These are phyloP conservation scores for Graphiopsis chlorocephala DNA, from an alignment of 2,329 filamentous ascomycete species.

Conservation along the genomic window DNA sequence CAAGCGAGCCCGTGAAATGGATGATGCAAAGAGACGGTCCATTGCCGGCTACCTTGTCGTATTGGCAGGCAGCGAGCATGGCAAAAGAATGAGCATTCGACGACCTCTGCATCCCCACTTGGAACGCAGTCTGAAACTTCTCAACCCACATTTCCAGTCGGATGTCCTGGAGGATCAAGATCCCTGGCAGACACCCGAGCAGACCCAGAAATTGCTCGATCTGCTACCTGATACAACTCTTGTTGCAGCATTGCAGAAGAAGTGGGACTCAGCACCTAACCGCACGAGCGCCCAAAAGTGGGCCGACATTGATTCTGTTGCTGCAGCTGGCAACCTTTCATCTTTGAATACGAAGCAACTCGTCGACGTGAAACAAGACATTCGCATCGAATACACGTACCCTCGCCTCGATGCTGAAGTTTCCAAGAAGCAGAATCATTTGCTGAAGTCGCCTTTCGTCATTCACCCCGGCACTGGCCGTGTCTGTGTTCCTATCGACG, in stretches of 20 bases:
- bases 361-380: constrained; percentile 88
- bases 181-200: constrained; percentile 71
- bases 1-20: constrained; percentile 75
- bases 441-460: constrained; percentile 95
- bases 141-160: constrained; percentile 78
- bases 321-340: constrained; percentile 75
- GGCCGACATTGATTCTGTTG: constrained; percentile 86
- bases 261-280: constrained; percentile 82
- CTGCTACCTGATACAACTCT: constrained; percentile 79
- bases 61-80: constrained; percentile 79
- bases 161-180: constrained; percentile 83
- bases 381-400: constrained; percentile 96
- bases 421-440: constrained; percentile 95
- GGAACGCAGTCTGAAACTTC: constrained; percentile 76
- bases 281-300: constrained; percentile 80
- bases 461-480: constrained; percentile 91
- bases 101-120: constrained; percentile 89
- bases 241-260: constrained; percentile 75
- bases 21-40: constrained; percentile 79
- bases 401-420: constrained; percentile 95
- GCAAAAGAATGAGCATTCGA: constrained; percentile 81
- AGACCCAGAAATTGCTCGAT: constrained; percentile 74
- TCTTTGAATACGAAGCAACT: constrained; percentile 57
- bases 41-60: constrained; percentile 89
- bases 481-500: constrained; percentile 93